Evolutionary conservation across 1,284 basidiomycete genomes (phyloP).

Genomic region (Trametes hirsuta): DNA sequence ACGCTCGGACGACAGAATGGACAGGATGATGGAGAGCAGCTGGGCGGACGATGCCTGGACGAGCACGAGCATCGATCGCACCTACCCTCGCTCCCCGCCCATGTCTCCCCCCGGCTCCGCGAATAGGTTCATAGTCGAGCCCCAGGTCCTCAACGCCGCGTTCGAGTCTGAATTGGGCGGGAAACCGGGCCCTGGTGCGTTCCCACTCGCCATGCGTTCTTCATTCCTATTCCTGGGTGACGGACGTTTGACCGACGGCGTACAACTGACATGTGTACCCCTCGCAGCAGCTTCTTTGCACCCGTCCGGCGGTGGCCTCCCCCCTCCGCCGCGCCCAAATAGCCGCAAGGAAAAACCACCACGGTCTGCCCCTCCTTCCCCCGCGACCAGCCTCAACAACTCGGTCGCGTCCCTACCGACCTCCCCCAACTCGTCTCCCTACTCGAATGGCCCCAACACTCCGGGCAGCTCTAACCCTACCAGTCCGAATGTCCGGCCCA

Average conservation of each 20-base stretch:
- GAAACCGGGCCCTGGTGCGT: constrained; percentile 12
- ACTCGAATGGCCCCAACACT: constrained; percentile 13
- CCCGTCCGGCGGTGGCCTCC: constrained; percentile 11
- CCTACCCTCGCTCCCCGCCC: constrained; percentile 6
- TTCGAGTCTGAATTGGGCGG: constrained; percentile 9
- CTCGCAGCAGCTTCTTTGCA: constrained; percentile 8
- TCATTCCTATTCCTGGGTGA: background rate
- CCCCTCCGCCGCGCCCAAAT: constrained; percentile 28
- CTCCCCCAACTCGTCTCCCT: constrained; percentile 24
- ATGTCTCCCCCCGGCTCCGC: constrained; percentile 1
- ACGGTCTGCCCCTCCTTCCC: constrained; percentile 15
- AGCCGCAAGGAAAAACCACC: constrained; percentile 15
- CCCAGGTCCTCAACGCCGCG: constrained; percentile 22
- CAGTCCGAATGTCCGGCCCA: constrained; percentile 43
- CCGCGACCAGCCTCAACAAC: constrained; percentile 13
- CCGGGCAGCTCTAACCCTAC: constrained; percentile 37
- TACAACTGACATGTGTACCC: constrained; percentile 2
- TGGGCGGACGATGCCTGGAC: background rate
- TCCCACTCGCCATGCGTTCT: background rate
- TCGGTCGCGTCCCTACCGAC: constrained; percentile 15
- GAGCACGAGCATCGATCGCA: constrained; percentile 10
- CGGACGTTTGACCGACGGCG: background rate
- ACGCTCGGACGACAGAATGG: constrained; percentile 6
- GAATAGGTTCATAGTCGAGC: constrained; percentile 25
- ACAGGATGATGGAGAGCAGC: constrained; percentile 7